Percentiles rank a stretch among this genome's conserved stretches.
These are phyloP conservation scores for Fraxinus greggii DNA, from an alignment of 305 asterid genomes.

Conservation along the genomic window DNA sequence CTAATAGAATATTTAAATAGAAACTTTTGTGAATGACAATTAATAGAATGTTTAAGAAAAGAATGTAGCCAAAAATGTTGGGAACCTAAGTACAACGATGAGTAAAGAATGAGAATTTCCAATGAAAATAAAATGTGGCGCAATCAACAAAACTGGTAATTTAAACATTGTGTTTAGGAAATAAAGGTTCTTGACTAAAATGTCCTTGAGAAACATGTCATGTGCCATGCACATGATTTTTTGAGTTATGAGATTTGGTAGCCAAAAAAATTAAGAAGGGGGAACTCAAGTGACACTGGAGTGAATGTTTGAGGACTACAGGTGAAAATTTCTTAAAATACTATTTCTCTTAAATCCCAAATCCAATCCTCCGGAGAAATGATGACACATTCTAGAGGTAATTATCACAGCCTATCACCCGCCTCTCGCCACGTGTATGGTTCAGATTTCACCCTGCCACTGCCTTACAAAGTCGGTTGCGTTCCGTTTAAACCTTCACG, in stretches of 20 bases:
- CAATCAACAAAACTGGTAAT: neutral
- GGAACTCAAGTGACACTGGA: neutral
- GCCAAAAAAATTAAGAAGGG: neutral
- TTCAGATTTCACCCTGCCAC: conserved; percentile 31
- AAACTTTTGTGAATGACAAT: neutral
- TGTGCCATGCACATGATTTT: neutral
- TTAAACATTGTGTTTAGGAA: neutral
- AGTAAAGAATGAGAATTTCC: neutral
- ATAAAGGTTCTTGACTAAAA: neutral
- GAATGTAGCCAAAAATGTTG: neutral
- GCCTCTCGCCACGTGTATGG: conserved; percentile 54
- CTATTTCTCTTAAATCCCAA: neutral
- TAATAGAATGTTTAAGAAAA: neutral
- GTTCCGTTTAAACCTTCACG: conserved; percentile 19
- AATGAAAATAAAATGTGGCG: neutral
- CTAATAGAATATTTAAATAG: no score
- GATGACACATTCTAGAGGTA: conserved; percentile 26
- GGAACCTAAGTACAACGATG: neutral
- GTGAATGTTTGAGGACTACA: neutral
- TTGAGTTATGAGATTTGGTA: neutral
- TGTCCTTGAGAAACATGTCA: neutral
- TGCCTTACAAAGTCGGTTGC: conserved; percentile 37
- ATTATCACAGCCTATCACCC: conserved; percentile 1
- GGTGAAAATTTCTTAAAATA: neutral
- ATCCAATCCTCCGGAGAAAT: neutral